Percentiles rank a stretch among this genome's conserved stretches.
These are phyloP conservation scores for Phytopythium boreale DNA, from an alignment of 352 stramenopile species.

Conservation along the genomic window DNA sequence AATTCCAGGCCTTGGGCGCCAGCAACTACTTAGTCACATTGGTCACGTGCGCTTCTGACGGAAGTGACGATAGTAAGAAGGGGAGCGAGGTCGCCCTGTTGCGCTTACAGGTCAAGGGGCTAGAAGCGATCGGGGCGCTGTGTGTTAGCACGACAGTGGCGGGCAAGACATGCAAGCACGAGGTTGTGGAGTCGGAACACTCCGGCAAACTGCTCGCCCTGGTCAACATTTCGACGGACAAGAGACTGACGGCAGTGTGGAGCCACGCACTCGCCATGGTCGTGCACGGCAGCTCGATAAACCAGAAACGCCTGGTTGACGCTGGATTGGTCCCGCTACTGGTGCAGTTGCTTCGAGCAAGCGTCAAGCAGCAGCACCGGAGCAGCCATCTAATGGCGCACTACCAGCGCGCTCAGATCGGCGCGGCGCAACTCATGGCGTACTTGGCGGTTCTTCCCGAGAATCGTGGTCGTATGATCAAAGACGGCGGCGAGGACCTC, in stretches of 20 bases:
- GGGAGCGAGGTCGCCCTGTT: slow-evolving; percentile 11
- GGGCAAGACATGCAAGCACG: slow-evolving; percentile 48
- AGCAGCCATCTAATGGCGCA: not conserved
- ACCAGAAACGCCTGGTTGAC: slow-evolving; percentile 45
- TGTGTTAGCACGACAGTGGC: slow-evolving; percentile 23
- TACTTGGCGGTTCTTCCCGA: slow-evolving; percentile 41
- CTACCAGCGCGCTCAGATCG: slow-evolving; percentile 22
- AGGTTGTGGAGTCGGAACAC: slow-evolving; percentile 53
- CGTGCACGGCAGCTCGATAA: slow-evolving; percentile 32
- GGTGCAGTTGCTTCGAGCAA: slow-evolving; percentile 24
- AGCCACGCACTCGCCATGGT: slow-evolving; percentile 42
- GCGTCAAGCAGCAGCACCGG: not conserved
- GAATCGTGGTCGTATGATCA: slow-evolving; percentile 44
- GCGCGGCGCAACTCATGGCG: slow-evolving; percentile 36
- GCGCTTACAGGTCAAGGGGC: slow-evolving; percentile 34
- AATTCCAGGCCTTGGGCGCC: slow-evolving; percentile 52
- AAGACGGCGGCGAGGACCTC: slow-evolving; percentile 33
- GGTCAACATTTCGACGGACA: slow-evolving; percentile 17
- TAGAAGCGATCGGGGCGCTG: slow-evolving; percentile 54
- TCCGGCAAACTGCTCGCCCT: slow-evolving; percentile 34
- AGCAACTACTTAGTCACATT: slow-evolving; percentile 33
- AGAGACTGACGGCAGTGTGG: slow-evolving; percentile 41
- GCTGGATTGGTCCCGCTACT: slow-evolving; percentile 34
- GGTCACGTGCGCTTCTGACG: slow-evolving; percentile 8
- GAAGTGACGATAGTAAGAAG: not conserved